These are phyloP conservation scores for Hypoxylon intermedium DNA, from an alignment of 495 filamentous ascomycete species.

Conservation along the genomic window DNA sequence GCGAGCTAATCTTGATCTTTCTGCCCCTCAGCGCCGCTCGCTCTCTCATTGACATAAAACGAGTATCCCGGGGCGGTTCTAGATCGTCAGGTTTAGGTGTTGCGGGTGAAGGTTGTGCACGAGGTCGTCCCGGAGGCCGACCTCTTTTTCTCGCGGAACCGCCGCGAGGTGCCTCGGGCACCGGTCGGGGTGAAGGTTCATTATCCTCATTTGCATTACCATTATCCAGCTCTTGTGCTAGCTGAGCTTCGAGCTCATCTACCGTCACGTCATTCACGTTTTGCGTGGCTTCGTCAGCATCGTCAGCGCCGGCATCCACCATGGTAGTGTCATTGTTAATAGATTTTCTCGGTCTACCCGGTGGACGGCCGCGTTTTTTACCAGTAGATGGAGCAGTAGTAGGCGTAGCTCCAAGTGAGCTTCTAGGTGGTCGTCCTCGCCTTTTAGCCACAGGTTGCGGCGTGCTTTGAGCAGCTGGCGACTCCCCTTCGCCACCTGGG, in stretches of 20 bases:
- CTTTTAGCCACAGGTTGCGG: conserved; percentile 25
- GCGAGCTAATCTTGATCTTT: conserved; percentile 50
- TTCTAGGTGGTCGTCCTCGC: conserved; percentile 39
- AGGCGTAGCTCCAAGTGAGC: conserved; percentile 14
- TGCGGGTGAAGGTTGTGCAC: conserved; percentile 6
- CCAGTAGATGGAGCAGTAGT: conserved; percentile 22
- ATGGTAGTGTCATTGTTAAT: conserved; percentile 13
- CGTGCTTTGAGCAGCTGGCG: conserved; percentile 8
- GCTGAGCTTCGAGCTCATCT: conserved; percentile 39
- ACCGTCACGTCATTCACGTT: conserved; percentile 29
- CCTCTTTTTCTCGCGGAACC: conserved; percentile 24
- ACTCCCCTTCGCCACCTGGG: conserved; percentile 4
- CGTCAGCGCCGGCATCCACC: conserved; percentile 18
- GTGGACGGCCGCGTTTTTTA: conserved; percentile 39
- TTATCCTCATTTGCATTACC: conserved; percentile 4
- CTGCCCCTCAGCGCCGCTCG: conserved; percentile 54
- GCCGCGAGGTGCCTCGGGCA: conserved; percentile 4
- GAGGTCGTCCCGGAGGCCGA: conserved; percentile 23
- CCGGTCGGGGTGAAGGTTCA: conserved; percentile 8
- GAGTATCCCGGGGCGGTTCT: conserved; percentile 25
- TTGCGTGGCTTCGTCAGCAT: conserved; percentile 6
- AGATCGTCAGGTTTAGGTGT: conserved; percentile 1
- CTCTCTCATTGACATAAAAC: conserved; percentile 54
- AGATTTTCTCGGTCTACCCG: conserved; percentile 37
- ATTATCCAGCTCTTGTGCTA: conserved; percentile 28